Conservation (phyloP, 75 land plant genomes). For the Sequoia sempervirens region DNA sequence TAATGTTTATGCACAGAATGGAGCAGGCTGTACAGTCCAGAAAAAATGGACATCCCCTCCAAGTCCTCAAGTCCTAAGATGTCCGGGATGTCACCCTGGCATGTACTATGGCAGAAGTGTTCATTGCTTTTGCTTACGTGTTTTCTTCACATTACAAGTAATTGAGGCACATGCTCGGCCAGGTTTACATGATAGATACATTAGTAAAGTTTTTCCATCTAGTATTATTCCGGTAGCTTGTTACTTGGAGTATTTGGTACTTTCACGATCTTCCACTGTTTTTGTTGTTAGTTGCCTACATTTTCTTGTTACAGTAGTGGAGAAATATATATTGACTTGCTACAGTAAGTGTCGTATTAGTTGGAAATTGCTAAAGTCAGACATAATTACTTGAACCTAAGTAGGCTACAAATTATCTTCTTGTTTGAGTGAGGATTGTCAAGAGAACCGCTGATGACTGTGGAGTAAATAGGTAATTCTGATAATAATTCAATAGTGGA, state of each 20-base stretch:
- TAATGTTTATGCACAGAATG: too few species aligned
- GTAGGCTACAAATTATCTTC: background rate
- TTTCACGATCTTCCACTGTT: background rate
- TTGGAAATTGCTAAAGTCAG: background rate
- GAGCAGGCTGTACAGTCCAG: too few species aligned
- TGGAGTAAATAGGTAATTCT: background rate
- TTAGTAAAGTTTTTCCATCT: too few species aligned
- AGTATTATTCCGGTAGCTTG: too few species aligned
- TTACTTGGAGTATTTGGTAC: too few species aligned
- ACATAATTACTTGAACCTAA: background rate
- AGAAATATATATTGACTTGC: background rate
- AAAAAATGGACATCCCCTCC: too few species aligned
- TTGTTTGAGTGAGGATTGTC: background rate
- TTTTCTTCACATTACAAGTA: background rate
- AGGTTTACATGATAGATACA: too few species aligned
- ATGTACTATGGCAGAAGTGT: background rate
- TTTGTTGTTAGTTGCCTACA: background rate
- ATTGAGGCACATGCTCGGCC: background rate
- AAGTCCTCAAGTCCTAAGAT: too few species aligned
- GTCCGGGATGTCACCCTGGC: background rate
- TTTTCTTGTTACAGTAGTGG: background rate
- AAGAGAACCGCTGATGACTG: background rate
- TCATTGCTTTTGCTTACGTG: background rate
- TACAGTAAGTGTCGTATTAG: background rate
- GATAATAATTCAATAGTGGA: background rate